Conservation (phyloP, 768 basidiomycete species). For the Panaeolus cyanescens region DNA sequence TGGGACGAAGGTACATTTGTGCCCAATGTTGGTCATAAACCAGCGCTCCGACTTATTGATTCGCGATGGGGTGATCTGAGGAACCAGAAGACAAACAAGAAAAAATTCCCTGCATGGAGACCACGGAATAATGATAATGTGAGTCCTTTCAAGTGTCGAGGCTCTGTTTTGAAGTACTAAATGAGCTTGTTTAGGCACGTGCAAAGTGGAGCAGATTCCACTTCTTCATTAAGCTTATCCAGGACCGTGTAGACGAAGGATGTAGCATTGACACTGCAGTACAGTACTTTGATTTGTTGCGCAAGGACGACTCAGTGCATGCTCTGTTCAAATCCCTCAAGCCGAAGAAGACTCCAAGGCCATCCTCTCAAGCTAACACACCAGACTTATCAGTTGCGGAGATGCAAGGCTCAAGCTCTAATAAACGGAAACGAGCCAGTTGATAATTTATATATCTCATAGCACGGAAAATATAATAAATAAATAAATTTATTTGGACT, state of each 20-base stretch:
- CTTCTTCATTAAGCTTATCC: constrained; percentile 10
- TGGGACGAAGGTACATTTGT: constrained; percentile 13
- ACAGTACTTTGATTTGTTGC: constrained; percentile 7
- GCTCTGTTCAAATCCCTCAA: not conserved
- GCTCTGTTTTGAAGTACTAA: not conserved
- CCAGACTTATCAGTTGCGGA: not conserved
- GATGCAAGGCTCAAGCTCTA: not conserved
- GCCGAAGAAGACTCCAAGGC: constrained; percentile 4
- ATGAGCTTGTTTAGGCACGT: constrained; percentile 3
- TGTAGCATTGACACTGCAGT: constrained; percentile 5
- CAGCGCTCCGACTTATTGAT: constrained; percentile 7
- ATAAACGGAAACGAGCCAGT: no score
- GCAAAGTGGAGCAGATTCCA: constrained; percentile 9
- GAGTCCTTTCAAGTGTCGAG: not conserved
- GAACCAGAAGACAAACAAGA: constrained; percentile 7
- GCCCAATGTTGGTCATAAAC: constrained; percentile 6
- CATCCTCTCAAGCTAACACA: no score
- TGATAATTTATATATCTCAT: no score
- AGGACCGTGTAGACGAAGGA: constrained; percentile 4
- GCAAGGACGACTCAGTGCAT: not conserved
- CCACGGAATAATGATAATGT: constrained; percentile 6
- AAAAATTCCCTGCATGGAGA: constrained; percentile 7
- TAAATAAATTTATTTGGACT: no score
- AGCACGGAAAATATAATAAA: no score
- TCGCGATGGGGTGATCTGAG: constrained; percentile 10